phyloP scores from a whole-genome alignment of 148 eudicot genomes.

The Heliosperma pusillum region DNA sequence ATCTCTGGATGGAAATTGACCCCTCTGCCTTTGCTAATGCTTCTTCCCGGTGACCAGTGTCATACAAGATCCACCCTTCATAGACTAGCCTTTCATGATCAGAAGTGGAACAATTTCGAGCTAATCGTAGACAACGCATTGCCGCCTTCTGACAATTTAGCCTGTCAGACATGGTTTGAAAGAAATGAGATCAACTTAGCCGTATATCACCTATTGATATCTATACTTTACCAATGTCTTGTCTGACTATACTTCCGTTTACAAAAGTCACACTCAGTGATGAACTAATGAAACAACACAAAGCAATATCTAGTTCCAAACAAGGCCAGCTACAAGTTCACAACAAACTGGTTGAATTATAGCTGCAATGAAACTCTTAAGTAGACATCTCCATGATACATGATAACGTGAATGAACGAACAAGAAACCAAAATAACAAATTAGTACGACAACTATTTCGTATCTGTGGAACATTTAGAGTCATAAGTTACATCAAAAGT shows the following conservation, averaged over 20 bases:
- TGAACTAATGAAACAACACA: background rate
- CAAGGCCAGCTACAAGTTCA: background rate
- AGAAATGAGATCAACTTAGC: constrained; percentile 6
- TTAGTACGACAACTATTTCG: background rate
- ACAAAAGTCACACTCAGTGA: background rate
- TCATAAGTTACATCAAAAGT: background rate
- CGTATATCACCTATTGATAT: too few species aligned
- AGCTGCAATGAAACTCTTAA: background rate
- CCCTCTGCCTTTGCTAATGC: constrained; percentile 84
- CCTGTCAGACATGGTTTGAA: constrained; percentile 33
- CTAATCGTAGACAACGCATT: constrained; percentile 76
- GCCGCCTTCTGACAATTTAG: constrained; percentile 85
- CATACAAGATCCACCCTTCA: constrained; percentile 90
- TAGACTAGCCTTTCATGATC: constrained; percentile 83
- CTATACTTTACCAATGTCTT: background rate
- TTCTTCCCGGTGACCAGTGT: constrained; percentile 88
- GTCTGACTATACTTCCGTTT: background rate
- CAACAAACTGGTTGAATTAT: background rate
- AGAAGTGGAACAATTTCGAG: constrained; percentile 63
- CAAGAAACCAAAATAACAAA: background rate
- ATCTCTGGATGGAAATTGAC: constrained; percentile 69
- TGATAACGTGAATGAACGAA: background rate
- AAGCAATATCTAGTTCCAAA: background rate
- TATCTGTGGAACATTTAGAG: background rate
- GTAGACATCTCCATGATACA: background rate